A percentile compares a stretch with the other conserved stretches of the same genome.
These are phyloP conservation scores for Dictyostelium capitatum DNA, from an alignment of 78 protist genomes.

Conservation along the genomic window DNA sequence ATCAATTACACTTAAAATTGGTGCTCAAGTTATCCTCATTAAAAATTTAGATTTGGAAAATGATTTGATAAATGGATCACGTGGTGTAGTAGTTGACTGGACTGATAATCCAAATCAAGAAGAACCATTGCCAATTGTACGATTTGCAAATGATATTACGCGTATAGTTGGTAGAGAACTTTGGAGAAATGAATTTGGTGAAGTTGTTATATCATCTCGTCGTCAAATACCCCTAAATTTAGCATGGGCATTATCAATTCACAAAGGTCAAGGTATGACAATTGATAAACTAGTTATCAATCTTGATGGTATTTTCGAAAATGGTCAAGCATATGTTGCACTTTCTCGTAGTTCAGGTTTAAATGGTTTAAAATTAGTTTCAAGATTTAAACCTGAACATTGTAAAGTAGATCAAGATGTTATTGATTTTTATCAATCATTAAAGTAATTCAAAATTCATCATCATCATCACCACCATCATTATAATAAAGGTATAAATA, in stretches of 20 bases:
- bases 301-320: slow-evolving; percentile 75
- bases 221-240: slow-evolving; percentile 89
- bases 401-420: slow-evolving; percentile 11
- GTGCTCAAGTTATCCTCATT: slow-evolving; percentile 33
- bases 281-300: slow-evolving; percentile 66
- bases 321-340: slow-evolving; percentile 95
- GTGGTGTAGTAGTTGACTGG: slow-evolving; percentile 46
- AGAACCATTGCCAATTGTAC: slow-evolving; percentile 19
- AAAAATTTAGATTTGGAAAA: slow-evolving; percentile 37
- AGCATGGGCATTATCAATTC: slow-evolving; percentile 95
- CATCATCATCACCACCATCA: no score
- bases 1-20: slow-evolving; percentile 24
- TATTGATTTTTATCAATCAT: neutral
- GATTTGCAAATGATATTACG: neutral
- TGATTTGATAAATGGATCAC: slow-evolving; percentile 39
- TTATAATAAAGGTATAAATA: no score
- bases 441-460: neutral
- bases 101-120: neutral
- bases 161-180: slow-evolving; percentile 4
- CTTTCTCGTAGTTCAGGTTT: slow-evolving; percentile 82
- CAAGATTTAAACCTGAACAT: neutral
- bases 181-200: slow-evolving; percentile 35
- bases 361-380: slow-evolving; percentile 69
- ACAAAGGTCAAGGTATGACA: slow-evolving; percentile 94
- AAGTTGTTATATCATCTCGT: slow-evolving; percentile 29